Evolutionary conservation across 2,329 filamentous ascomycete species (phyloP).

Genomic region (Cladosporium sp.): DNA sequence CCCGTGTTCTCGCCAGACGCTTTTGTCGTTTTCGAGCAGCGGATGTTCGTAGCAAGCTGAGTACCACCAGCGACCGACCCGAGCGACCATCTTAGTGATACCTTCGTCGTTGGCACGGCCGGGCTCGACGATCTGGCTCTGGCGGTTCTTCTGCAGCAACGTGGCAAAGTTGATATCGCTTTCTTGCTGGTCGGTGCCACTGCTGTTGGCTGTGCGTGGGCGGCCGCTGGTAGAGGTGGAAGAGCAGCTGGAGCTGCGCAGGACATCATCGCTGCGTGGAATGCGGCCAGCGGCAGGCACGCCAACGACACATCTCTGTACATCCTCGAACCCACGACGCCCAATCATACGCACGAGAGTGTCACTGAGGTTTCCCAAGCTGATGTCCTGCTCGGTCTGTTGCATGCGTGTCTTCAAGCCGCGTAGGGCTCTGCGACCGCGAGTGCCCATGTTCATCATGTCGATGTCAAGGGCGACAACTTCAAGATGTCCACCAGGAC

Average conservation of each 20-base stretch:
- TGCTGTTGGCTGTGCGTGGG: conserved; percentile 9
- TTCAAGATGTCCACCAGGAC: conserved; percentile 77
- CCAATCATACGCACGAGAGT: conserved; percentile 66
- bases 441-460: conserved; percentile 77
- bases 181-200: conserved; percentile 15
- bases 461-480: conserved; percentile 76
- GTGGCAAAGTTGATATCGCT: conserved; percentile 30
- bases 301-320: conserved; percentile 75
- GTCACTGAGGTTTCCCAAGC: conserved; percentile 56
- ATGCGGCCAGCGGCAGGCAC: conserved; percentile 66
- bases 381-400: conserved; percentile 58
- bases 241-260: conserved; percentile 31
- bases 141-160: conserved; percentile 48
- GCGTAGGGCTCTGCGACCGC: conserved; percentile 67
- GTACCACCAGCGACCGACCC: conserved; percentile 96
- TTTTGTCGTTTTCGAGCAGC: conserved; percentile 50
- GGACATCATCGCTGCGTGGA: conserved; percentile 36
- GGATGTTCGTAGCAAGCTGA: conserved; percentile 79
- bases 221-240: conserved; percentile 17
- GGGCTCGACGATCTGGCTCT: conserved; percentile 33
- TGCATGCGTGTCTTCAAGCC: conserved; percentile 71
- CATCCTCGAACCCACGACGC: conserved; percentile 66
- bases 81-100: conserved; percentile 89
- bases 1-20: conserved; percentile 76
- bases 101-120: conserved; percentile 65